Percentiles rank a stretch among this genome's conserved stretches.
phyloP scores from a whole-genome alignment of 805 yeast species.

The Wickerhamiella hasegawae region DNA sequence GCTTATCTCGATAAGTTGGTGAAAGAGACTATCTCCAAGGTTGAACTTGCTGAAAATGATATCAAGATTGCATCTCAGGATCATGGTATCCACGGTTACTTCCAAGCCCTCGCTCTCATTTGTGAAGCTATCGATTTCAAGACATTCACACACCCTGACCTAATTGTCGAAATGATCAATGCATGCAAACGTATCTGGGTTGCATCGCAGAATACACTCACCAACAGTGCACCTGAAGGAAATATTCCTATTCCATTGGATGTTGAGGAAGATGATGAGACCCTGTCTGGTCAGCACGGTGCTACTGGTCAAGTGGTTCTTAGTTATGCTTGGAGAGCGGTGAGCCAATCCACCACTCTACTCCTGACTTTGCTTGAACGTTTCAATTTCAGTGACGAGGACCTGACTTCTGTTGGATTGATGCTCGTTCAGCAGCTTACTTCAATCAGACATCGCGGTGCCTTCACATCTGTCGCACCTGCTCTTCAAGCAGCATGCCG shows the following conservation, averaged over 20 bases:
- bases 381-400: slow-evolving; percentile 15
- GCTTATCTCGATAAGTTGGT: slow-evolving; percentile 23
- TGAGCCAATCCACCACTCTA: slow-evolving; percentile 56
- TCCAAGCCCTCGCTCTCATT: slow-evolving; percentile 39
- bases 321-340: slow-evolving; percentile 68
- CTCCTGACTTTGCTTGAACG: slow-evolving; percentile 17
- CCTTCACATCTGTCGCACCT: slow-evolving; percentile 78
- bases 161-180: slow-evolving; percentile 11
- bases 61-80: slow-evolving; percentile 30
- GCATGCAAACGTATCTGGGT: slow-evolving; percentile 27
- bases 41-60: slow-evolving; percentile 23
- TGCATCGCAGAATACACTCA: slow-evolving; percentile 31
- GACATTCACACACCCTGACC: slow-evolving; percentile 5
- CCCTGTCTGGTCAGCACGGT: slow-evolving; percentile 18
- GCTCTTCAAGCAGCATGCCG: slow-evolving; percentile 53
- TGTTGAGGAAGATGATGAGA: slow-evolving; percentile 18
- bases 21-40: slow-evolving; percentile 16
- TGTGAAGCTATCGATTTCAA: slow-evolving; percentile 19
- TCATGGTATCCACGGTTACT: slow-evolving; percentile 53
- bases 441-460: slow-evolving; percentile 75
- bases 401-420: slow-evolving; percentile 34
- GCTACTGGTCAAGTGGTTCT: slow-evolving; percentile 28
- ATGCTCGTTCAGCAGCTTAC: slow-evolving; percentile 51
- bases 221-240: slow-evolving; percentile 61
- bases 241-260: slow-evolving; percentile 17